Conservation (phyloP, 208 protist genomes). For the Crithidia acanthocephali region DNA sequence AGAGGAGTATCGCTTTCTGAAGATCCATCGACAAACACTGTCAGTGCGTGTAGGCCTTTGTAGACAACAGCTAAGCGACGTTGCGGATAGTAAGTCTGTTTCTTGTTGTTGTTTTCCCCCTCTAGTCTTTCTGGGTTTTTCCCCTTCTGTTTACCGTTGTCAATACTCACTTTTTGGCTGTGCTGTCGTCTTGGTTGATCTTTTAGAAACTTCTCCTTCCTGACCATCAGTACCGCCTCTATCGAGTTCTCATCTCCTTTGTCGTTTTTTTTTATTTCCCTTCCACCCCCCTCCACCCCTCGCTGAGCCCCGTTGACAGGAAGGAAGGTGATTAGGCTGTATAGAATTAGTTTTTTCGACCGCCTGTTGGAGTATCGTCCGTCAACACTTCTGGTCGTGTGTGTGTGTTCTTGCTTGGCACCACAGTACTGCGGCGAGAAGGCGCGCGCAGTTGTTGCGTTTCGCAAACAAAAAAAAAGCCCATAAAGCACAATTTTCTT, state of each 20-base stretch:
- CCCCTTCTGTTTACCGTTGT: background rate
- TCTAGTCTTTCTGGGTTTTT: background rate
- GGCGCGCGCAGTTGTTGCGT: too few relatives aligned
- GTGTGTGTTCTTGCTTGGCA: too few relatives aligned
- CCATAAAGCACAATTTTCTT: too few relatives aligned
- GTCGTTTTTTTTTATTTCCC: background rate
- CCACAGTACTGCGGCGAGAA: background rate
- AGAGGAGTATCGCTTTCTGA: constrained; percentile 1
- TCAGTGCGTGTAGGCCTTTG: background rate
- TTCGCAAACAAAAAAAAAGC: too few relatives aligned
- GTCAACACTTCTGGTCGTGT: too few relatives aligned
- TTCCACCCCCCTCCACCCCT: too few relatives aligned
- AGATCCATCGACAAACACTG: background rate
- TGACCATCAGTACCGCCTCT: background rate
- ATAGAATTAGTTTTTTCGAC: too few relatives aligned
- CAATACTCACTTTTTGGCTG: background rate
- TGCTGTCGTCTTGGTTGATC: background rate
- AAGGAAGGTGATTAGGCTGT: too few relatives aligned
- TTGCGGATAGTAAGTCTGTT: background rate
- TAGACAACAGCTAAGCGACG: background rate
- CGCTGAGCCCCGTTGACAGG: too few relatives aligned
- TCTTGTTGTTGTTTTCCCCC: background rate
- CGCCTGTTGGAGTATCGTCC: too few relatives aligned
- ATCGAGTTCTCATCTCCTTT: background rate
- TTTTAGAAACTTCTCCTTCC: background rate